A percentile compares a stretch with the other conserved stretches of the same genome.
Conservation (phyloP, 78 protist genomes). For the Pelomyxa schiedti region DNA sequence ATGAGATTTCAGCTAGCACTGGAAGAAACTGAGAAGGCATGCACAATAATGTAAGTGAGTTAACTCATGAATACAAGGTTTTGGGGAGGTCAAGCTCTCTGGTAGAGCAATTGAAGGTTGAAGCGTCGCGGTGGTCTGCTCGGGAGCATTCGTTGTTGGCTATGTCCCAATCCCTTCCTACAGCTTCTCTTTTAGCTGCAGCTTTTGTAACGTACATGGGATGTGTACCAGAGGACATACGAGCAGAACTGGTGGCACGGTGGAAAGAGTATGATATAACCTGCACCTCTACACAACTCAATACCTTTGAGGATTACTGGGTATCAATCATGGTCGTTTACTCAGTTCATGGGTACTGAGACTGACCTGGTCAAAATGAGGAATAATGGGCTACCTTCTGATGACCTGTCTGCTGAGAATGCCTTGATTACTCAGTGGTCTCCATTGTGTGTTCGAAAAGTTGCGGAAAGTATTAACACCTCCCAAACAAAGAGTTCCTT, state of each 20-base stretch:
- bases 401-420: constrained; percentile 60
- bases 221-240: constrained; percentile 29
- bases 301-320: background rate
- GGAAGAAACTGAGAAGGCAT: constrained; percentile 11
- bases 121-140: constrained; percentile 60
- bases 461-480: too few species aligned
- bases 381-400: constrained; percentile 70
- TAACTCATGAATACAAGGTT: too few species aligned
- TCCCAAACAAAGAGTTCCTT: constrained; percentile 25
- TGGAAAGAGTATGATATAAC: constrained; percentile 4
- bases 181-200: constrained; percentile 26
- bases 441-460: too few species aligned
- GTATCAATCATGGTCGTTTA: background rate
- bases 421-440: constrained; percentile 39
- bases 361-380: constrained; percentile 54
- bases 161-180: constrained; percentile 8
- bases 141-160: constrained; percentile 2
- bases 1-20: constrained; percentile 19
- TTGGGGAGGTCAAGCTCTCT: too few species aligned
- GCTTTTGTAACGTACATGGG: constrained; percentile 51
- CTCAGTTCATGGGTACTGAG: constrained; percentile 39
- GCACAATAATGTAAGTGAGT: constrained; percentile 26
- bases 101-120: constrained; percentile 60
- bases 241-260: background rate
- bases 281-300: background rate